A percentile compares a stretch with the other conserved stretches of the same genome.
These are phyloP conservation scores for Protomyces macrosporus DNA, from an alignment of 1,139 yeast species.

Conservation along the genomic window DNA sequence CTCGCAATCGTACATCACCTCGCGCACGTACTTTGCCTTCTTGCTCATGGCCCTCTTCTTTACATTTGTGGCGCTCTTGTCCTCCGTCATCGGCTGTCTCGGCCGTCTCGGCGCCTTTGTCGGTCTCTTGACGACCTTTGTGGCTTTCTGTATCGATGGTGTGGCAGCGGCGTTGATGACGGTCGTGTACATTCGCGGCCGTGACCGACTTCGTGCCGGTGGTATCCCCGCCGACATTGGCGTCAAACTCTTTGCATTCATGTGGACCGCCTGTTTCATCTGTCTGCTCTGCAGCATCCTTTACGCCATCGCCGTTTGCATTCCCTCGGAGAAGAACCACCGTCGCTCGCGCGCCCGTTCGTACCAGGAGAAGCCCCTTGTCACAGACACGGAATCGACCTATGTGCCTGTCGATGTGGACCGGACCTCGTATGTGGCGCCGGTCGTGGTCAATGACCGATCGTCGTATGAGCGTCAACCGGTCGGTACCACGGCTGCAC, in stretches of 20 bases:
- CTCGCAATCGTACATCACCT: constrained; percentile 54
- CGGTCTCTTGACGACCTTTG: constrained; percentile 2
- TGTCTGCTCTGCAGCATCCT: constrained; percentile 41
- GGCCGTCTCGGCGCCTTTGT: constrained; percentile 5
- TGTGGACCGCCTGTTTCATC: constrained; percentile 58
- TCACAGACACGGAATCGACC: constrained; percentile 7
- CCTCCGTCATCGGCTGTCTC: constrained; percentile 35
- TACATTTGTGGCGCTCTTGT: constrained; percentile 48
- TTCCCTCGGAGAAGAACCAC: constrained; percentile 8
- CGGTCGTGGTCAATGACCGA: constrained; percentile 6
- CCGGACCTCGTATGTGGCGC: constrained; percentile 9
- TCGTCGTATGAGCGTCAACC: constrained; percentile 20
- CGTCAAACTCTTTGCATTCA: constrained; percentile 53
- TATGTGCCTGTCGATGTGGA: constrained; percentile 12
- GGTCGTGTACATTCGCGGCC: constrained; percentile 60
- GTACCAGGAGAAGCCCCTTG: constrained; percentile 21
- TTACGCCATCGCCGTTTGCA: constrained; percentile 37
- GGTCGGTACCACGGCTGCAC: not conserved
- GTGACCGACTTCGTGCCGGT: constrained; percentile 49
- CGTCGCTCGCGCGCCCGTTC: constrained; percentile 7
- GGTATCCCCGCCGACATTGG: constrained; percentile 53
- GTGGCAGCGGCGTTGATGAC: constrained; percentile 50
- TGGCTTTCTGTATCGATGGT: not conserved
- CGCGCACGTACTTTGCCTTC: constrained; percentile 67
- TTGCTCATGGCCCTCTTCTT: constrained; percentile 56